Percentiles rank a stretch among this genome's conserved stretches.
Evolutionary conservation across 371 early-diverging fungal species (phyloP).

Genomic region (Neoconidiobolus thromboides): DNA sequence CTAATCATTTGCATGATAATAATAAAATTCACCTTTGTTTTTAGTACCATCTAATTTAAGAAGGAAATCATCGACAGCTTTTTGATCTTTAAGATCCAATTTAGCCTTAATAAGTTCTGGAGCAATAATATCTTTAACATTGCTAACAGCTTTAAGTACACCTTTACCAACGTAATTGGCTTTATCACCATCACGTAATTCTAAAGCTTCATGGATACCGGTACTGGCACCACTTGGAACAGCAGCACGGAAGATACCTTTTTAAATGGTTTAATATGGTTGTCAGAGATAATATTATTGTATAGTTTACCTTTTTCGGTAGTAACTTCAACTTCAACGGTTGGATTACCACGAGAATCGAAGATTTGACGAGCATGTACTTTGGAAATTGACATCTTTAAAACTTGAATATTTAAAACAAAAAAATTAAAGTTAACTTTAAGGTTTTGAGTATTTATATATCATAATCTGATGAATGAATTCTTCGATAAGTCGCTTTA

Average conservation of each 20-base stretch:
- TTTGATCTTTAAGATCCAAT: slow-evolving; percentile 66
- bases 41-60: slow-evolving; percentile 80
- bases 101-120: slow-evolving; percentile 54
- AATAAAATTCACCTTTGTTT: slow-evolving; percentile 46
- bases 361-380: slow-evolving; percentile 96
- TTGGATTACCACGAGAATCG: slow-evolving; percentile 98
- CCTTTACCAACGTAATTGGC: slow-evolving; percentile 84
- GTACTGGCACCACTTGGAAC: slow-evolving; percentile 99
- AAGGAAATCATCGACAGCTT: slow-evolving; percentile 79
- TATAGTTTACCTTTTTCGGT: slow-evolving; percentile 44
- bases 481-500: too few relatives aligned
- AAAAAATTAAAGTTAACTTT: not conserved
- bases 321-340: slow-evolving; percentile 95
- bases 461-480: too few relatives aligned
- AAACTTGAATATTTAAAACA: not conserved
- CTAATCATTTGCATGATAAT: not conserved
- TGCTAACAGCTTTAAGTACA: slow-evolving; percentile 81
- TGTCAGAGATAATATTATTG: not conserved
- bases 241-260: slow-evolving; percentile 76
- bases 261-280: not conserved
- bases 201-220: slow-evolving; percentile 95
- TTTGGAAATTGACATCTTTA: slow-evolving; percentile 36
- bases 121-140: slow-evolving; percentile 76
- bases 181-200: slow-evolving; percentile 84
- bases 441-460: too few relatives aligned